Conservation (phyloP, 371 early-diverging fungal genomes). For the Mortierella sp. region DNA sequence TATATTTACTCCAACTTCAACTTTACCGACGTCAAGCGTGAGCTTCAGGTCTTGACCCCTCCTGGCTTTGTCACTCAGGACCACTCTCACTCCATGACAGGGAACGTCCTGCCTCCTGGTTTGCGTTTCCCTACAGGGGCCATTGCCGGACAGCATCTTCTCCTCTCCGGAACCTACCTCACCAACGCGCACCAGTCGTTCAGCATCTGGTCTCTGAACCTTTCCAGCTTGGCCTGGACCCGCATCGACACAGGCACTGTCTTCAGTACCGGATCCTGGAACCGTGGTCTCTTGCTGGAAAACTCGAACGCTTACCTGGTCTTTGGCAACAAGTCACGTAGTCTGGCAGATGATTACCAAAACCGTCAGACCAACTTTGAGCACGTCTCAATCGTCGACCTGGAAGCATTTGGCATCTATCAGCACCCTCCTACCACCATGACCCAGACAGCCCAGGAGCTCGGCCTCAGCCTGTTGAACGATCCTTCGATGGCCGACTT, state of each 20-base stretch:
- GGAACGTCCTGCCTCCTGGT: slow-evolving; percentile 76
- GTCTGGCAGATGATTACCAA: slow-evolving; percentile 79
- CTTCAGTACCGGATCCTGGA: slow-evolving; percentile 80
- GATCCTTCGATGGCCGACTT: slow-evolving; percentile 75
- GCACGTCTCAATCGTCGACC: slow-evolving; percentile 76
- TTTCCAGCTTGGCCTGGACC: slow-evolving; percentile 73
- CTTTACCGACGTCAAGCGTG: slow-evolving; percentile 79
- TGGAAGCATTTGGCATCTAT: slow-evolving; percentile 81
- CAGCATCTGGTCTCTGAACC: slow-evolving; percentile 80
- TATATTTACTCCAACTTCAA: slow-evolving; percentile 86
- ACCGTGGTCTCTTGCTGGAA: slow-evolving; percentile 74
- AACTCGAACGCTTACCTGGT: slow-evolving; percentile 72
- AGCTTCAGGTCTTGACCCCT: slow-evolving; percentile 72
- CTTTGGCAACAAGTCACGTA: slow-evolving; percentile 77
- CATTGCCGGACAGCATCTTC: slow-evolving; percentile 74
- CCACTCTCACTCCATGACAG: slow-evolving; percentile 72
- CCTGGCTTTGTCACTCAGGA: slow-evolving; percentile 68
- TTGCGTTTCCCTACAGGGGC: slow-evolving; percentile 80
- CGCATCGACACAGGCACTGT: slow-evolving; percentile 77
- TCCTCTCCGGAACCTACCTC: slow-evolving; percentile 80
- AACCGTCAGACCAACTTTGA: slow-evolving; percentile 81
- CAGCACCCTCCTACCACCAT: slow-evolving; percentile 64
- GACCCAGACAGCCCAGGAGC: slow-evolving; percentile 70
- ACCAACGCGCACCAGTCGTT: slow-evolving; percentile 74
- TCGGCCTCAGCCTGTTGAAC: slow-evolving; percentile 74